Percentiles rank a stretch among this genome's conserved stretches.
phyloP scores from a whole-genome alignment of 2,329 filamentous ascomycete genomes.

The Drechmeria coniospora region DNA sequence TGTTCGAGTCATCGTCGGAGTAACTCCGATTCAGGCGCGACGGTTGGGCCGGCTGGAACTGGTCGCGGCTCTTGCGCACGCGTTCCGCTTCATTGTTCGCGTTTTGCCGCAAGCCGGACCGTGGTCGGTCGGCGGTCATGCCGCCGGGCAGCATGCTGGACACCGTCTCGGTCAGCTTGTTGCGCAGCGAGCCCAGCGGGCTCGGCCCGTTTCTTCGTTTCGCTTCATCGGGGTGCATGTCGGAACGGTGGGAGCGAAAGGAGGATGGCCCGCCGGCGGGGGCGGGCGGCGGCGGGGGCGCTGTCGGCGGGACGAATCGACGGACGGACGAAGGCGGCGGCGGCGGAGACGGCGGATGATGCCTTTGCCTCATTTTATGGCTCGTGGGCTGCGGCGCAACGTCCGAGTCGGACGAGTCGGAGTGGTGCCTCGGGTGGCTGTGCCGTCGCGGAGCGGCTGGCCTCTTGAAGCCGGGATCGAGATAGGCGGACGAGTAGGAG shows the following conservation, averaged over 20 bases:
- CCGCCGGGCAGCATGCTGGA: conserved; percentile 25
- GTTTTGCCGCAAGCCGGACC: conserved; percentile 19
- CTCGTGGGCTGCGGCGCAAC: conserved; percentile 7
- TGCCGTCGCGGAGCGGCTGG: conserved; percentile 25
- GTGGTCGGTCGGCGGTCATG: conserved; percentile 17
- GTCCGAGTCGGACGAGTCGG: conserved; percentile 27
- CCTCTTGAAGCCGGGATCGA: conserved; percentile 18
- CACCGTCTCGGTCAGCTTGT: conserved; percentile 29
- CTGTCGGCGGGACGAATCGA: conserved; percentile 15
- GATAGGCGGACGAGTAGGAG: conserved; percentile 14
- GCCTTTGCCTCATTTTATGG: conserved; percentile 12
- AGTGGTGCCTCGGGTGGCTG: conserved; percentile 31
- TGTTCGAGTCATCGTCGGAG: conserved; percentile 24
- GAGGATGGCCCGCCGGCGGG: conserved; percentile 9
- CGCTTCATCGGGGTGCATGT: conserved; percentile 19
- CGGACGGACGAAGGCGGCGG: conserved; percentile 16
- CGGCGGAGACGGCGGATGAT: conserved; percentile 13
- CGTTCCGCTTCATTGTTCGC: conserved; percentile 16
- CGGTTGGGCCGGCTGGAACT: conserved; percentile 21
- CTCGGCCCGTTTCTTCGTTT: conserved; percentile 20
- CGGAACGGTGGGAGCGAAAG: conserved; percentile 18
- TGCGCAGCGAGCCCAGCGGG: conserved; percentile 22
- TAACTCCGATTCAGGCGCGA: conserved; percentile 25
- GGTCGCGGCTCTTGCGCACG: conserved; percentile 23
- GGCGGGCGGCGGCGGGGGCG: conserved; percentile 13